Evolutionary conservation across 495 filamentous ascomycete species (phyloP), one percentile per base, ranked within the genome.

Genomic region (Neurospora sp.): DNA sequence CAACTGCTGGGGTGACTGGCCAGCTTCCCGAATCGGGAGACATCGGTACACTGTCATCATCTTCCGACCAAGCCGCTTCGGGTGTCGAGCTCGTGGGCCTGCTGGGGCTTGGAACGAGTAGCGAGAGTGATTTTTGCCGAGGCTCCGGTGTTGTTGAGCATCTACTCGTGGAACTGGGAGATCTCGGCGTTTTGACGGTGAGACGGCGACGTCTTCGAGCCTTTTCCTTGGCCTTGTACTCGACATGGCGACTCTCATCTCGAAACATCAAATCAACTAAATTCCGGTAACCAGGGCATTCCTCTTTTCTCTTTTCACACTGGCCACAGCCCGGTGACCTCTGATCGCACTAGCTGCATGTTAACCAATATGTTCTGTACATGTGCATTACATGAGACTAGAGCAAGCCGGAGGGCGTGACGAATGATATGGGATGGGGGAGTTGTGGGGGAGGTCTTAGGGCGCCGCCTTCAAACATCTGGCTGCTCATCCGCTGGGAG

Each of bases 211-310:
- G 77, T 82, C 73, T 80, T 80, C 72, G 78, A 72, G 79, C 80
- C 69, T 76, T 80, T 20, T 79, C 79, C 73, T 85, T 86, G 53
- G 88, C 89, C 79, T 91, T 93, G 72, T 85, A 85, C 72, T 88
- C 87, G 66, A 93, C 89, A 74, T 88, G 86, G 70, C 86, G 85
- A 78, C 89, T 93, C 78, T 93, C 89, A 76, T 93, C 89, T 38
- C 91, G 89, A 78, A 93, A 93, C 85, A 92, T 88, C 53, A 93
- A 81, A 59, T 90, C 89, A 42, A 90, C 79, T 70, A 89, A 85
- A 71, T 92, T 90, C 71, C 90, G 85, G 76, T 93, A 93, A 35
- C 91, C 91, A 70, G 89, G 89, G 76, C 91, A 93, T 74, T 82
- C 81, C 76, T 89, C 84, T 74, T 85, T 85, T 69, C 88, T 85